A percentile compares a stretch with the other conserved stretches of the same genome.
phyloP scores from a whole-genome alignment of 2,329 filamentous ascomycete species.

The Venturia pyrina region DNA sequence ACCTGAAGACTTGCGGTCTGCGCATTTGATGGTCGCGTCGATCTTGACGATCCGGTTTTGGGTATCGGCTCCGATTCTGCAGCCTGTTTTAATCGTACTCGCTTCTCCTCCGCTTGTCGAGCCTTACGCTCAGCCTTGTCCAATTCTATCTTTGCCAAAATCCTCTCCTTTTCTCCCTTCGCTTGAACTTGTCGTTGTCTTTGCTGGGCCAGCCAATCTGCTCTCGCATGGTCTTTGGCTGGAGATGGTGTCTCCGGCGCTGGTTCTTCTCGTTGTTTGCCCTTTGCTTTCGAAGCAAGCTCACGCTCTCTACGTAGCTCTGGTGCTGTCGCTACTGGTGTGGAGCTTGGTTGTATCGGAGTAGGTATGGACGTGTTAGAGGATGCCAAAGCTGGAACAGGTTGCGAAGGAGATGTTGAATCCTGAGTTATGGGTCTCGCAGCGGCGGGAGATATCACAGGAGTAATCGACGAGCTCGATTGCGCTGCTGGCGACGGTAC shows the following conservation, averaged over 20 bases:
- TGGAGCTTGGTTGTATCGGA: slow-evolving; percentile 6
- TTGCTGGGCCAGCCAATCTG: slow-evolving; percentile 38
- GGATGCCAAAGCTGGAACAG: neutral
- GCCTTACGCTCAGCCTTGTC: slow-evolving; percentile 46
- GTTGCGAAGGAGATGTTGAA: slow-evolving; percentile 6
- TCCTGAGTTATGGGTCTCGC: neutral
- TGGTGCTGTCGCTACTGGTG: slow-evolving; percentile 9
- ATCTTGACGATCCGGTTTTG: slow-evolving; percentile 13
- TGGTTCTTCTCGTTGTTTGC: slow-evolving; percentile 25
- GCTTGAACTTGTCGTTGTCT: slow-evolving; percentile 55
- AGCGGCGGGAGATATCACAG: neutral
- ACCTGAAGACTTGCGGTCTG: slow-evolving; percentile 50
- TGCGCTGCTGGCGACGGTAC: neutral
- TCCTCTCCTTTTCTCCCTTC: slow-evolving; percentile 57
- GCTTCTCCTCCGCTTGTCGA: slow-evolving; percentile 9
- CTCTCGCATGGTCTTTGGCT: slow-evolving; percentile 25
- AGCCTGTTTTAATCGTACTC: slow-evolving; percentile 11
- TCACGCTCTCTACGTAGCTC: slow-evolving; percentile 10
- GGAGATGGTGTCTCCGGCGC: slow-evolving; percentile 26
- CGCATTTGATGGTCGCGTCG: slow-evolving; percentile 16
- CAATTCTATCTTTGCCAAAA: slow-evolving; percentile 65
- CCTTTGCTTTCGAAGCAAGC: slow-evolving; percentile 18
- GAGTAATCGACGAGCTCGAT: neutral
- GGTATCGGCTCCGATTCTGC: slow-evolving; percentile 14
- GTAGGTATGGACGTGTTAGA: neutral